Conservation (phyloP, 1,139 yeast species). For the Geotrichum bryndzae region DNA sequence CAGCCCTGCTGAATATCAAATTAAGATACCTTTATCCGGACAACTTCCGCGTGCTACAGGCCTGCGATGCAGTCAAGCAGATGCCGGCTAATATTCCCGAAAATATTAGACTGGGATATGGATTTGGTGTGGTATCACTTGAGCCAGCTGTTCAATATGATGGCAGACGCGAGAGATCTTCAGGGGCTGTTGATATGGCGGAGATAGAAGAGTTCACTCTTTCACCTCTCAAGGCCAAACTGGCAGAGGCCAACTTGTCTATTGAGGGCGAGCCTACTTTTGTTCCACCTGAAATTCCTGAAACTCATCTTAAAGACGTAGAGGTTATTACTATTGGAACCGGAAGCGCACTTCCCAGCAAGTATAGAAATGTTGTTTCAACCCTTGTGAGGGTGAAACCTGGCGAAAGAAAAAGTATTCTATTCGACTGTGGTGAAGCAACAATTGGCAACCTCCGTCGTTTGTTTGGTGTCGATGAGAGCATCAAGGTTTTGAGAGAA, state of each 20-base stretch:
- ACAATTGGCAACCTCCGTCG: constrained; percentile 71
- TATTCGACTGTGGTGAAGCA: constrained; percentile 93
- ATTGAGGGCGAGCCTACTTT: constrained; percentile 2
- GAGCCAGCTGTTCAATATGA: constrained; percentile 23
- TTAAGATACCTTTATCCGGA: constrained; percentile 51
- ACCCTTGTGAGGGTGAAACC: constrained; percentile 17
- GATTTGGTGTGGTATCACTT: constrained; percentile 14
- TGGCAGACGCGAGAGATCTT: constrained; percentile 8
- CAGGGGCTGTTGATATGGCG: constrained; percentile 19
- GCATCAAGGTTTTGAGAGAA: constrained; percentile 46
- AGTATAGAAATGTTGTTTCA: constrained; percentile 77
- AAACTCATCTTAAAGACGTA: constrained; percentile 29
- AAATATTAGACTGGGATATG: constrained; percentile 3
- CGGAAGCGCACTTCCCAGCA: constrained; percentile 87
- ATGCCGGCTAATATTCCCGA: constrained; percentile 18
- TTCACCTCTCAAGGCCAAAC: constrained; percentile 5
- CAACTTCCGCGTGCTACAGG: constrained; percentile 48
- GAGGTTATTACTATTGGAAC: constrained; percentile 83
- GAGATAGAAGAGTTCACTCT: constrained; percentile 2
- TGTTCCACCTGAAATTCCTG: constrained; percentile 3
- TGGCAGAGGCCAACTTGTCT: constrained; percentile 1
- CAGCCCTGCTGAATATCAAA: constrained; percentile 50
- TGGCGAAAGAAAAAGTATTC: constrained; percentile 22
- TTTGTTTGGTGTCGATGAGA: constrained; percentile 47
- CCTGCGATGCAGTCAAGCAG: constrained; percentile 20